phyloP scores from a whole-genome alignment of 106 monocot genomes.

The Hemerocallis citrina region DNA sequence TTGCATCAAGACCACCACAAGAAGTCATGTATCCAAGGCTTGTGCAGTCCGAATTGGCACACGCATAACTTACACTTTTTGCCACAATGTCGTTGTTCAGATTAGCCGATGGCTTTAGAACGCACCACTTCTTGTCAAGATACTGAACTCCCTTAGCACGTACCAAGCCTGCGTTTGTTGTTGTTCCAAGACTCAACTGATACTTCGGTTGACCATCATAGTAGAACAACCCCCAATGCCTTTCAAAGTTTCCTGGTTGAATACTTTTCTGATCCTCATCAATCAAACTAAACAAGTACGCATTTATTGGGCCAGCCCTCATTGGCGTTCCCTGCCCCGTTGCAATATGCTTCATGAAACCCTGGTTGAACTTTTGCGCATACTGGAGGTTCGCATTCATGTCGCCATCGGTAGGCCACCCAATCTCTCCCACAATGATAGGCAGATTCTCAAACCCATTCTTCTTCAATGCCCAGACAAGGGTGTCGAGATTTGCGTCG shows the following conservation, averaged over 20 bases:
- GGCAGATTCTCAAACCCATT: slow-evolving; percentile 71
- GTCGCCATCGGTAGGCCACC: slow-evolving; percentile 91
- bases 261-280: slow-evolving; percentile 88
- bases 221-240: slow-evolving; percentile 78
- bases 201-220: slow-evolving; percentile 70
- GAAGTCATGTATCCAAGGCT: slow-evolving; percentile 77
- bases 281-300: slow-evolving; percentile 74
- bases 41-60: slow-evolving; percentile 68
- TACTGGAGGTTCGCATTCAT: slow-evolving; percentile 49
- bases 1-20: slow-evolving; percentile 48
- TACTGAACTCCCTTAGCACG: slow-evolving; percentile 49
- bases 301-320: slow-evolving; percentile 57
- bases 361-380: slow-evolving; percentile 71
- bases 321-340: slow-evolving; percentile 62
- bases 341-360: slow-evolving; percentile 48
- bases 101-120: slow-evolving; percentile 50
- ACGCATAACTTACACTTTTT: slow-evolving; percentile 63
- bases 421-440: slow-evolving; percentile 72
- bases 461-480: slow-evolving; percentile 66
- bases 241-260: slow-evolving; percentile 79
- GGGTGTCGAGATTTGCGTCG: slow-evolving; percentile 84
- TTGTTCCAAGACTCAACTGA: slow-evolving; percentile 30
- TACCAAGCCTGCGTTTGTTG: slow-evolving; percentile 28
- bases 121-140: slow-evolving; percentile 63
- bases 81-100: slow-evolving; percentile 40